A percentile compares a stretch with the other conserved stretches of the same genome.
Conservation (phyloP, 1,284 basidiomycete species). For the Mycosarcoma maydis region DNA sequence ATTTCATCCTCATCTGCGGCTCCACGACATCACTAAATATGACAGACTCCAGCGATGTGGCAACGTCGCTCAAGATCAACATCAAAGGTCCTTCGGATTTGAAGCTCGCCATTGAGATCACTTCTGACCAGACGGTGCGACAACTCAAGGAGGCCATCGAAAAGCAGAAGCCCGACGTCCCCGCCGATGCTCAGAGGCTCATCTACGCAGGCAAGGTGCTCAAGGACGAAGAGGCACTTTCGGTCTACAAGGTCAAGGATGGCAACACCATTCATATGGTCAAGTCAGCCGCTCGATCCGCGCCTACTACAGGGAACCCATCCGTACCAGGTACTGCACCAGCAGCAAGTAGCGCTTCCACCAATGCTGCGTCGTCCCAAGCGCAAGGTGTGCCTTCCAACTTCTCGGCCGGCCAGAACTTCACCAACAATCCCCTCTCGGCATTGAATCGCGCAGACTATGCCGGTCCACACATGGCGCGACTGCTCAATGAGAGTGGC, state of each 20-base stretch:
- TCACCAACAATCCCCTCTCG: constrained; percentile 63
- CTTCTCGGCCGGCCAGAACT: constrained; percentile 63
- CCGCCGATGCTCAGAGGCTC: constrained; percentile 62
- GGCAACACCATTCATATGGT: constrained; percentile 65
- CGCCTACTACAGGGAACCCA: constrained; percentile 51
- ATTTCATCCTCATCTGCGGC: too few relatives aligned
- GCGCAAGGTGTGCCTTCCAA: constrained; percentile 60
- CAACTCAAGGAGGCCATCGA: constrained; percentile 63
- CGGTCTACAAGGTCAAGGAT: constrained; percentile 62
- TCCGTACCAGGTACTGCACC: constrained; percentile 33
- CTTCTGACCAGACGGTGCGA: constrained; percentile 53
- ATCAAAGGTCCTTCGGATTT: constrained; percentile 65
- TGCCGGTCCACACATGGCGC: constrained; percentile 64
- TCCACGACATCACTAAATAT: constrained; percentile 5
- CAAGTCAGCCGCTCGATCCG: constrained; percentile 53
- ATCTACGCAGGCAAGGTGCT: constrained; percentile 66
- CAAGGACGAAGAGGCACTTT: constrained; percentile 60
- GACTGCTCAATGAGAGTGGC: constrained; percentile 56
- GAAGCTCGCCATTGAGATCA: constrained; percentile 53
- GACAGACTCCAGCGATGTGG: constrained; percentile 38
- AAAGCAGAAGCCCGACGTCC: constrained; percentile 54
- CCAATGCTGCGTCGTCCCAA: constrained; percentile 42
- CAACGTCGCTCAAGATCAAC: constrained; percentile 53
- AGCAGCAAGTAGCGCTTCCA: constrained; percentile 11
- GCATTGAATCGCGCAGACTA: constrained; percentile 63